A percentile compares a stretch with the other conserved stretches of the same genome.
These are phyloP conservation scores for Pythium rhizo-oryzae DNA, from an alignment of 352 stramenopile species.

Conservation along the genomic window DNA sequence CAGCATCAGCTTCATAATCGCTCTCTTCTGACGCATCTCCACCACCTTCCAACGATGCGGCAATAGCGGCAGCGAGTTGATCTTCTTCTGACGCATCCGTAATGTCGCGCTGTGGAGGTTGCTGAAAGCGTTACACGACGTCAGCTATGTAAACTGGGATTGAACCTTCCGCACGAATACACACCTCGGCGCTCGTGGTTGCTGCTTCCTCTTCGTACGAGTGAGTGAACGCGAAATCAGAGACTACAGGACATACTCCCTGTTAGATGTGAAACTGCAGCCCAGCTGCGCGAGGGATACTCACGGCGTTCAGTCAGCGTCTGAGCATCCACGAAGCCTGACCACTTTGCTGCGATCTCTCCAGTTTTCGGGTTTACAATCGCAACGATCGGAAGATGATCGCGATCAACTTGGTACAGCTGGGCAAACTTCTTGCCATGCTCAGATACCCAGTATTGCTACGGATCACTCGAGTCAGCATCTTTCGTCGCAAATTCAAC, in stretches of 20 bases:
- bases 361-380: constrained; percentile 82
- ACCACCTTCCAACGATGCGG: constrained; percentile 66
- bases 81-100: constrained; percentile 75
- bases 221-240: constrained; percentile 30
- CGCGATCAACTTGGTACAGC: constrained; percentile 78
- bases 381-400: constrained; percentile 64
- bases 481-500: background rate
- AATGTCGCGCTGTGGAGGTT: constrained; percentile 30
- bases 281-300: constrained; percentile 9
- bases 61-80: constrained; percentile 78
- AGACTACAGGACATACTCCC: constrained; percentile 12
- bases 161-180: background rate
- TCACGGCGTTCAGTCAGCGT: constrained; percentile 77
- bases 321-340: constrained; percentile 67
- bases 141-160: background rate
- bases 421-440: constrained; percentile 84
- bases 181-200: background rate
- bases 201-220: constrained; percentile 16
- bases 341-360: constrained; percentile 68
- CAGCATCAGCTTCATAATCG: constrained; percentile 42
- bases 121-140: background rate
- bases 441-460: constrained; percentile 82
- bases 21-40: constrained; percentile 38
- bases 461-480: background rate
- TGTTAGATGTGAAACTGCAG: background rate